Evolutionary conservation across 2,329 filamentous ascomycete species (phyloP), one percentile per base, ranked within the genome.

Genomic region (Fusarium nodosum): DNA sequence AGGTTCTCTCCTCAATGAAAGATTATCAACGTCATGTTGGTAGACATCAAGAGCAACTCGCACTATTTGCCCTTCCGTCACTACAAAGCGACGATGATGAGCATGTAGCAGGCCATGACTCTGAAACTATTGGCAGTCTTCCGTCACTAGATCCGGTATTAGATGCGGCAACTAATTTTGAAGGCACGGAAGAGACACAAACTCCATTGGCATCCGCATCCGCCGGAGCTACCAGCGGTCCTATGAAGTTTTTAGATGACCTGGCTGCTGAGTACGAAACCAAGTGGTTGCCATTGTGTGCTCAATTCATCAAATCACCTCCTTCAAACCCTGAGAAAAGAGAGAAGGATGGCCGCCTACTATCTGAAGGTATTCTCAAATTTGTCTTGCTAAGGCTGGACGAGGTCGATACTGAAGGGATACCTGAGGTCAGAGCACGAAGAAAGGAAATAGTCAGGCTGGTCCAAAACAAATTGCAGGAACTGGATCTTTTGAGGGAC

Each of bases 331-430:
- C 81, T 42, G 89, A 90, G 77, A 93, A 91, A 83, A 83, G 87
- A 52, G 86, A 86, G 16, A 92, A 93, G 31, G 91, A 94, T 75
- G 90, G 95, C 77, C 89, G 90, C 77, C 90, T 87, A 76, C 78
- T 96, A n/a, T 90, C 88, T 6, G 93, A 96, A 82, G 92, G 90
- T 7, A 86, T 94, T 34, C 90, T 64, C 91, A 94, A 72, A 88
- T 94, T 3, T n/a, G n/a, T n/a, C n/a, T 75, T 95, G 34, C 80
- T 96, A 68, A 95, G 94, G 80, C 79, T 93, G 39, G 93, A 96
- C 76, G 89, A 85, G 24, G 88, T 95, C 4, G 91, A 95, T 70
- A 90, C 89, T 0, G 89, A 90, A 46, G 91, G 91, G 6, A 88
- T 92, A 68, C 77, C 82, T 10, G 88, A 90, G 15, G 88, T 91